Evolutionary conservation across 352 stramenopile genomes (phyloP).

Genomic region (Pythium scleroteichum): DNA sequence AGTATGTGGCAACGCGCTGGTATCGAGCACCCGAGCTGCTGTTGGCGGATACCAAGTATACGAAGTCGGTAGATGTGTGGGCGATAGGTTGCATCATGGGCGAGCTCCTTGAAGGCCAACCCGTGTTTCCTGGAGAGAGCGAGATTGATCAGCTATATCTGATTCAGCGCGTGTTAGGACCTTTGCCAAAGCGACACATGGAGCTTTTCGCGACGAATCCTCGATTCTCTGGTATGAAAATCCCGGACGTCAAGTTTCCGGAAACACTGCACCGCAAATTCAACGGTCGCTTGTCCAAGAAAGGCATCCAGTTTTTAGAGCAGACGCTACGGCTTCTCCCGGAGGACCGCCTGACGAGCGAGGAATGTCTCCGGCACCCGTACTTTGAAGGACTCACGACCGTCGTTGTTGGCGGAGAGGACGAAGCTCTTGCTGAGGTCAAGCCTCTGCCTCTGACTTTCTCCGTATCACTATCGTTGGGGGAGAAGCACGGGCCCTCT

Average conservation of each 20-base stretch:
- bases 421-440: slow-evolving; percentile 14
- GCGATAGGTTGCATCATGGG: slow-evolving; percentile 98
- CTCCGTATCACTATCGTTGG: not conserved
- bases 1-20: slow-evolving; percentile 98
- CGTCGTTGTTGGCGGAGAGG: not conserved
- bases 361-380: slow-evolving; percentile 80
- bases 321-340: slow-evolving; percentile 75
- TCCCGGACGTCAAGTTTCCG: slow-evolving; percentile 90
- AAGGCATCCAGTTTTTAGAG: slow-evolving; percentile 81
- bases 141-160: slow-evolving; percentile 99
- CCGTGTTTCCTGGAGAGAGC: slow-evolving; percentile 98
- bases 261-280: slow-evolving; percentile 93
- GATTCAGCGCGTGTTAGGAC: slow-evolving; percentile 98
- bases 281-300: slow-evolving; percentile 83
- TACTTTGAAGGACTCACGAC: slow-evolving; percentile 85
- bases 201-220: slow-evolving; percentile 92
- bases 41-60: slow-evolving; percentile 98
- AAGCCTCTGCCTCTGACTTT: slow-evolving; percentile 27
- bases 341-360: slow-evolving; percentile 69
- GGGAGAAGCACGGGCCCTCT: slow-evolving; percentile 3
- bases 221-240: slow-evolving; percentile 91
- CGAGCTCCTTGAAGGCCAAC: slow-evolving; percentile 96
- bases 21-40: slow-evolving; percentile 99
- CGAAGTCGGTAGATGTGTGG: slow-evolving; percentile 95
- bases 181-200: slow-evolving; percentile 92